Evolutionary conservation across 345 rosid genomes (phyloP).

Genomic region (Nasturtium officinale): DNA sequence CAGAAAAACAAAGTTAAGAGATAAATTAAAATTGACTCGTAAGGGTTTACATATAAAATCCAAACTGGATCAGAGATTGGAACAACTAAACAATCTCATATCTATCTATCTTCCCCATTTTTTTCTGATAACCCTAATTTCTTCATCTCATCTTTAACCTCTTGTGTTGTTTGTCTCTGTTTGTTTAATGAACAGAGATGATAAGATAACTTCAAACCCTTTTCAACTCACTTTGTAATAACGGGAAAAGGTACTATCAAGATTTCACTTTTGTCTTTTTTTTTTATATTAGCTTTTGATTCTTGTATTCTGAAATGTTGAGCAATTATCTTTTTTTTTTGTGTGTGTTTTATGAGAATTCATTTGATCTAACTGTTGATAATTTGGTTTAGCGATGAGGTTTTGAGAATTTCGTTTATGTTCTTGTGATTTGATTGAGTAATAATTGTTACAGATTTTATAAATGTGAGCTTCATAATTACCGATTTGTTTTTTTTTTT

Average conservation of each 20-base stretch:
- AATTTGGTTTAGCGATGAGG: not conserved
- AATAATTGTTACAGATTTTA: not conserved
- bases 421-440: not conserved
- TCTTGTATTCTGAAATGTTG: conserved; percentile 16
- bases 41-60: conserved; percentile 45
- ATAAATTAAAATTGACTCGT: conserved; percentile 26
- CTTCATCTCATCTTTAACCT: conserved; percentile 7
- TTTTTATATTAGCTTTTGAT: not conserved
- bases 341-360: conserved; percentile 6
- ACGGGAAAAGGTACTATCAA: not conserved
- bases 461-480: conserved; percentile 13
- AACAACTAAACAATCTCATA: conserved; percentile 16
- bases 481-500: not conserved
- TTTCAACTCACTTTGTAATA: not conserved
- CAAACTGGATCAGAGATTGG: conserved; percentile 38
- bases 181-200: conserved; percentile 12
- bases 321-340: conserved; percentile 1
- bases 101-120: conserved; percentile 22
- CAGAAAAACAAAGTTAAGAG: conserved; percentile 2
- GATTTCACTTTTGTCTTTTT: too few species aligned
- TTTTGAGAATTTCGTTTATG: conserved; percentile 1
- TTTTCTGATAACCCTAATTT: conserved; percentile 39
- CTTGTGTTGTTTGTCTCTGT: conserved; percentile 21
- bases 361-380: conserved; percentile 15
- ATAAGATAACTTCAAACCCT: conserved; percentile 33